Conservation (phyloP, 805 yeast species). For the Suhomyces sp. region DNA sequence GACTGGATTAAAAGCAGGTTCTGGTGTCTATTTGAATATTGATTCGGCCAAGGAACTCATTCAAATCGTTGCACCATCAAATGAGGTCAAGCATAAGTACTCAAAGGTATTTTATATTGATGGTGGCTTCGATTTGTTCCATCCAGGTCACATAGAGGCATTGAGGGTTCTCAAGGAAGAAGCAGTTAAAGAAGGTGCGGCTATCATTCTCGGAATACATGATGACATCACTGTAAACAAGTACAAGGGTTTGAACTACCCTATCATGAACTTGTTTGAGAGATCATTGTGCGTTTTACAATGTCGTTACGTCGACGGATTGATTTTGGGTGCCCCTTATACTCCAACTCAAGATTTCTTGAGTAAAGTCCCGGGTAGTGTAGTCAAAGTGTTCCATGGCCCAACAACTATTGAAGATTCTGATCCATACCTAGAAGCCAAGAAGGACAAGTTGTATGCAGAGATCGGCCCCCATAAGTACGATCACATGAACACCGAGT, state of each 20-base stretch:
- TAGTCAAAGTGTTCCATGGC: conserved; percentile 54
- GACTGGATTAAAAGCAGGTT: conserved; percentile 59
- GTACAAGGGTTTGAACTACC: conserved; percentile 63
- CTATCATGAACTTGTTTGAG: conserved; percentile 86
- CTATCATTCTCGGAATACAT: conserved; percentile 67
- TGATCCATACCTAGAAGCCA: conserved; percentile 39
- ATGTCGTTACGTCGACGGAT: conserved; percentile 79
- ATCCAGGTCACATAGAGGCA: conserved; percentile 87
- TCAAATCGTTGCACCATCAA: conserved; percentile 35
- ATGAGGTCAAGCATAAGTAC: conserved; percentile 15
- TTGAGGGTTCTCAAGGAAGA: conserved; percentile 47
- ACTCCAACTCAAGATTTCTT: conserved; percentile 44
- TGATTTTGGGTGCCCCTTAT: conserved; percentile 70
- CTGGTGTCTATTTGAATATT: conserved; percentile 52
- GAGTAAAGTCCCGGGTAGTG: conserved; percentile 36
- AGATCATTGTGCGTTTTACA: conserved; percentile 85
- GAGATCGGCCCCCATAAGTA: conserved; percentile 55
- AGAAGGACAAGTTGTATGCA: conserved; percentile 34
- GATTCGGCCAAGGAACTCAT: conserved; percentile 25
- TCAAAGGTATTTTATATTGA: conserved; percentile 54
- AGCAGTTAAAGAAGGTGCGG: conserved; percentile 38
- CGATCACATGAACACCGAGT: conserved; percentile 63
- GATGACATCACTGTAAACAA: conserved; percentile 56
- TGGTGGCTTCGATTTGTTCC: conserved; percentile 90
- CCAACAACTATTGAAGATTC: conserved; percentile 43